These are phyloP conservation scores for Brassica rapa DNA, from an alignment of 345 rosid species.

Conservation along the genomic window DNA sequence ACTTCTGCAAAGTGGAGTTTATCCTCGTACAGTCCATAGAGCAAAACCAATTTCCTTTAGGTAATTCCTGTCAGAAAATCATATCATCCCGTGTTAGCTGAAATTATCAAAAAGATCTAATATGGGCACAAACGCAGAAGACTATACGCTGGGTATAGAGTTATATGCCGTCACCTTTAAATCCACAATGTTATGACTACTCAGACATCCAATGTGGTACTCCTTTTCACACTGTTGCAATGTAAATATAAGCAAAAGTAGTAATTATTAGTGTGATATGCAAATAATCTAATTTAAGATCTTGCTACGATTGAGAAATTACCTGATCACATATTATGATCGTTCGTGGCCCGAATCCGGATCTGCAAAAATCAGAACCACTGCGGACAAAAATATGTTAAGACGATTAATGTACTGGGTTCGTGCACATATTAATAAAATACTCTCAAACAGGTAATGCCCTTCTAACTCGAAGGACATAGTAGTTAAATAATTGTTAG, in stretches of 20 bases:
- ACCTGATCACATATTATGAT: constrained; percentile 98
- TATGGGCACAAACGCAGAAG: constrained; percentile 10
- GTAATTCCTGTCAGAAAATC: constrained; percentile 68
- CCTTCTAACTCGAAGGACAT: constrained; percentile 7
- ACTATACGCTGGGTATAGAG: constrained; percentile 8
- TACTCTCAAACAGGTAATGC: not conserved
- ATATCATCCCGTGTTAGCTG: constrained; percentile 20
- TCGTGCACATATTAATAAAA: not conserved
- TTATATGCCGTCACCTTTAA: constrained; percentile 60
- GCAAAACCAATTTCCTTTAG: constrained; percentile 95
- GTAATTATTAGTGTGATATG: constrained; percentile 15
- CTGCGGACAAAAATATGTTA: constrained; percentile 45
- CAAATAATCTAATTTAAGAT: constrained; percentile 10
- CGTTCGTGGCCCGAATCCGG: constrained; percentile 96
- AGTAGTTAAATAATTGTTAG: not conserved
- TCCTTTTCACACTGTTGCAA: constrained; percentile 81
- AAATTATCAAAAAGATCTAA: constrained; percentile 4
- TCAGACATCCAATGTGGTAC: constrained; percentile 89
- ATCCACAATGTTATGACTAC: constrained; percentile 73
- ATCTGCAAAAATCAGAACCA: constrained; percentile 79
- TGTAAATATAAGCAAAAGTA: constrained; percentile 6
- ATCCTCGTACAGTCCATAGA: constrained; percentile 69
- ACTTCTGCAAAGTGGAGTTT: constrained; percentile 67
- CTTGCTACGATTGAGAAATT: constrained; percentile 16
- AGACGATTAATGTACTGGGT: constrained; percentile 5